These are phyloP conservation scores for Murraya koenigii DNA, from an alignment of 345 rosid genomes.

Conservation along the genomic window DNA sequence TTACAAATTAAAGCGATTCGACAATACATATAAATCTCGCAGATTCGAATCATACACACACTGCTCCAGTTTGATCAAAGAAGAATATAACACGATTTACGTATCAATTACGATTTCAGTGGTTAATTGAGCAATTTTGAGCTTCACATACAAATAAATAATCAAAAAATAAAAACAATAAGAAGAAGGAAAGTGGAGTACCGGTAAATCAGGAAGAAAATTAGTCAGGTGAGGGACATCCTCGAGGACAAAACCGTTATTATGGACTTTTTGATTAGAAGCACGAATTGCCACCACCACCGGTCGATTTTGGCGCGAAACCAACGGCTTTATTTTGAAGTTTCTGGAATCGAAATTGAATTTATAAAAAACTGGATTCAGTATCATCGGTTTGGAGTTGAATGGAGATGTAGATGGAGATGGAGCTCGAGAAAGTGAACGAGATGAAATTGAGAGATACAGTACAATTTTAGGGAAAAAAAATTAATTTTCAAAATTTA, in stretches of 20 bases:
- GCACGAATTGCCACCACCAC: slow-evolving; percentile 36
- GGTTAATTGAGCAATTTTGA: neutral
- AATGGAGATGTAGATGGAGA: neutral
- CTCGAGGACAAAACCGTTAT: slow-evolving; percentile 68
- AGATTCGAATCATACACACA: neutral
- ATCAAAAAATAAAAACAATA: neutral
- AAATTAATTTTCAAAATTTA: too few species aligned
- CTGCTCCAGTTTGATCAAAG: neutral
- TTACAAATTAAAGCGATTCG: too few species aligned
- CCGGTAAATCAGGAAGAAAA: slow-evolving; percentile 73
- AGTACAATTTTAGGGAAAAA: neutral
- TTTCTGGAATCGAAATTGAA: slow-evolving; percentile 17
- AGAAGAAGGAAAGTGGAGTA: slow-evolving; percentile 19
- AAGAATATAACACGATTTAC: neutral
- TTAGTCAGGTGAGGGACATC: slow-evolving; percentile 86
- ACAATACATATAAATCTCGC: too few species aligned
- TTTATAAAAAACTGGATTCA: neutral
- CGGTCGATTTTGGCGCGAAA: slow-evolving; percentile 34
- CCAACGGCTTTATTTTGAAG: slow-evolving; percentile 16
- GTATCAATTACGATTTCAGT: neutral
- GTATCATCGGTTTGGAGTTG: slow-evolving; percentile 1
- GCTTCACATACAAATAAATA: neutral
- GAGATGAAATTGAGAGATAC: slow-evolving; percentile 13
- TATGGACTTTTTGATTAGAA: slow-evolving; percentile 26
- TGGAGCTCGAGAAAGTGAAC: neutral